Conservation (phyloP, 2,329 filamentous ascomycete genomes). For the Aotearoamyces nothofagi region DNA sequence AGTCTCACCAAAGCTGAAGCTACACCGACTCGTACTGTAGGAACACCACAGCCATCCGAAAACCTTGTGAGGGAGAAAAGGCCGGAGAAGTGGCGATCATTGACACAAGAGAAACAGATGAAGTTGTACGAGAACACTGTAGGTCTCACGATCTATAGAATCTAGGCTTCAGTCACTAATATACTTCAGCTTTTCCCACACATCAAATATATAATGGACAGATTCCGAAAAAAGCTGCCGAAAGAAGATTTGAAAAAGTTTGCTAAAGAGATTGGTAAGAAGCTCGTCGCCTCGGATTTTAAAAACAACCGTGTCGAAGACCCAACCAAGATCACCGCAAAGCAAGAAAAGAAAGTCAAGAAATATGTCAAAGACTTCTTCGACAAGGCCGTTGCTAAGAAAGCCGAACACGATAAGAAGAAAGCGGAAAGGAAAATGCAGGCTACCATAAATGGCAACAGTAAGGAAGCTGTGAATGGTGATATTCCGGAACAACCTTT, state of each 20-base stretch:
- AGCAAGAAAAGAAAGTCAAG: conserved; percentile 71
- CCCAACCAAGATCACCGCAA: conserved; percentile 60
- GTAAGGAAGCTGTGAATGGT: conserved; percentile 11
- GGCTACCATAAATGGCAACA: conserved; percentile 13
- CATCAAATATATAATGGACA: conserved; percentile 74
- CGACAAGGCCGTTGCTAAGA: conserved; percentile 72
- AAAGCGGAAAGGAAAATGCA: conserved; percentile 32
- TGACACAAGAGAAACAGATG: conserved; percentile 74
- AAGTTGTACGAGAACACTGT: conserved; percentile 91
- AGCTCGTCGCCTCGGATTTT: conserved; percentile 81
- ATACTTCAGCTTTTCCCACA: conserved; percentile 57
- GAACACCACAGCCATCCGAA: conserved; percentile 42
- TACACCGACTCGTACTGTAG: conserved; percentile 33
- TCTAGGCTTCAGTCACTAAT: conserved; percentile 7
- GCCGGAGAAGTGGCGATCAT: conserved; percentile 55
- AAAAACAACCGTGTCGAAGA: conserved; percentile 78
- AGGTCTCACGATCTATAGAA: conserved; percentile 22
- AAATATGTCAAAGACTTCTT: conserved; percentile 74
- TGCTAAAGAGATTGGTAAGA: conserved; percentile 61
- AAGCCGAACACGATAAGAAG: conserved; percentile 51
- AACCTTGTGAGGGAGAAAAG: conserved; percentile 41
- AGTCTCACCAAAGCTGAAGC: conserved; percentile 53
- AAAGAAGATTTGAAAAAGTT: conserved; percentile 58
- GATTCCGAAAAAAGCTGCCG: conserved; percentile 74
- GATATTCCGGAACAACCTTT: conserved; percentile 14